Base-by-base conservation (phyloP, 169 alveolate genomes). In the Plasmodium coatneyi region DNA sequence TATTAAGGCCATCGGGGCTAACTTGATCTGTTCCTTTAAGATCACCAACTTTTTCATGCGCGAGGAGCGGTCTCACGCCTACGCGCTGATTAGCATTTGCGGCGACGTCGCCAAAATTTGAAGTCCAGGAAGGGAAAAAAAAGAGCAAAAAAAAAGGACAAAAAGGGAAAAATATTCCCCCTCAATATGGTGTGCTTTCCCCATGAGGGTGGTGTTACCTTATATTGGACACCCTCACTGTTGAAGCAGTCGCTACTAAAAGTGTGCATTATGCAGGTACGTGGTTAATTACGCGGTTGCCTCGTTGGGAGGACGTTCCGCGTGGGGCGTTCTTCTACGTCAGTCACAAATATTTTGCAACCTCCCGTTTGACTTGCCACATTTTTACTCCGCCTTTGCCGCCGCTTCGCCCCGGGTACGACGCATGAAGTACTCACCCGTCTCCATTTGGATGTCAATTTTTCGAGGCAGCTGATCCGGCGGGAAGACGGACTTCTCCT, bases 361-460 rank as follows among this genome's bases (percentile, higher is more conserved):
- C n/a, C 10, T 12, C 56, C 56, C 22, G 3, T 39, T 5, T 39
- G 46, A 3, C 39, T 32, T 32, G 39, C 39, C 46, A 39, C 46
- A 2, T 3, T 39, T 39, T 39, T 5, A 39, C 9, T 39, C 46
- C 9, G 46, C 22, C 9, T 3, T 49, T 49, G 7, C 60, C 2
- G 19, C 60, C 7, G 60, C 60, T 16, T 14, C 22, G n/a, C 60
- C 60, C 60, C 25, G 6, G 22, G 22, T 12, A 22, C 60, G 60
- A 5, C 76, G 76, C 76, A 66, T 66, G 96, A 99, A 99, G 96
- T 98, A 98, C 96, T 99, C 99, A 12, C 99, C 99, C 82, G 99
- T 95, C 95, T 98, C 99, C 98, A 99, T 97, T 80, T 97, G 96
- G n/a, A 98, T 71, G 94, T 99, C 99, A 95, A 99, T 99, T 95